Conservation (phyloP, 495 filamentous ascomycete species). For the Podospora pseudoanserina region DNA sequence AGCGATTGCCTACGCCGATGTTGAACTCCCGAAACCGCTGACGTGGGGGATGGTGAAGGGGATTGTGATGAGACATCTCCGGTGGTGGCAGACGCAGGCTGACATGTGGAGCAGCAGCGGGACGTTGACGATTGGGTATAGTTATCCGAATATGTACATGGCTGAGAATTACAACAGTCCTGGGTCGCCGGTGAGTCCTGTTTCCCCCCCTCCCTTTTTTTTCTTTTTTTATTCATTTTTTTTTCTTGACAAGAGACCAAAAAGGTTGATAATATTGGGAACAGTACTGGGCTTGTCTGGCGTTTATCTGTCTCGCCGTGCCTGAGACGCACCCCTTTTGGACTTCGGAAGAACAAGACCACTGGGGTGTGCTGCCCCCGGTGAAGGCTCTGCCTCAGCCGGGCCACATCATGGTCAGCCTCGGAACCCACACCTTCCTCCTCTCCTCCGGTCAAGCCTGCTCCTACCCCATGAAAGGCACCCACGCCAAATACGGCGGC, state of each 20-base stretch:
- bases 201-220: no score
- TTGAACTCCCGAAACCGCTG: slow-evolving; percentile 64
- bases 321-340: slow-evolving; percentile 70
- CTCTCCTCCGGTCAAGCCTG: slow-evolving; percentile 73
- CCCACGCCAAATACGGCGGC: slow-evolving; percentile 76
- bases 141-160: slow-evolving; percentile 74
- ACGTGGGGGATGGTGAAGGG: slow-evolving; percentile 78
- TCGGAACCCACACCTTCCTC: slow-evolving; percentile 65
- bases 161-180: slow-evolving; percentile 80
- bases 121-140: slow-evolving; percentile 72
- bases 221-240: no score
- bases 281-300: slow-evolving; percentile 69
- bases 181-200: slow-evolving; percentile 44
- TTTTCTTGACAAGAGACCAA: no score
- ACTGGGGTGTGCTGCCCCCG: slow-evolving; percentile 49
- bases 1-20: slow-evolving; percentile 67
- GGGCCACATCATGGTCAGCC: slow-evolving; percentile 61
- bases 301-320: slow-evolving; percentile 68
- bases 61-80: slow-evolving; percentile 65
- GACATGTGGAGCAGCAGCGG: slow-evolving; percentile 71
- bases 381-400: slow-evolving; percentile 60
- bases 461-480: slow-evolving; percentile 73
- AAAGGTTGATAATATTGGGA: not conserved
- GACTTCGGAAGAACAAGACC: slow-evolving; percentile 62
- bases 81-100: slow-evolving; percentile 72